Percentiles rank a stretch among this genome's conserved stretches.
Evolutionary conservation across 305 asterid genomes (phyloP).

Genomic region (Withania somnifera): DNA sequence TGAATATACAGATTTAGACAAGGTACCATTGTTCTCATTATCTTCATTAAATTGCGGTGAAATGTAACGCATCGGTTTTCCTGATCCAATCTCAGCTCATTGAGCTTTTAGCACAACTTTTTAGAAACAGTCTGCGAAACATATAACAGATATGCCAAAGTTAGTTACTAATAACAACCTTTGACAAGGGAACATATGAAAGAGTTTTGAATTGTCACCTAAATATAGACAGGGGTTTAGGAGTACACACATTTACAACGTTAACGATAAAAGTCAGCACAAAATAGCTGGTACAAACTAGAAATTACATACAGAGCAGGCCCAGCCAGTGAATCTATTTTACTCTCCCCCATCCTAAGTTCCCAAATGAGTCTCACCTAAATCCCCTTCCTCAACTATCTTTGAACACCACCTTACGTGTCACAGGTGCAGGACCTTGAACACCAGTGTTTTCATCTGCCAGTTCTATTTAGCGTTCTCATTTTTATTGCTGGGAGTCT

Average conservation of each 20-base stretch:
- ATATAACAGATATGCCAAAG: neutral
- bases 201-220: neutral
- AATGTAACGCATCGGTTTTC: neutral
- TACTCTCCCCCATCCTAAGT: slow-evolving; percentile 6
- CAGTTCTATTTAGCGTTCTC: slow-evolving; percentile 5
- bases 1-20: neutral
- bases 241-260: neutral
- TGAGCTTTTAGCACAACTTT: neutral
- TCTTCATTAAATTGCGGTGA: neutral
- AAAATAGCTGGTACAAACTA: neutral
- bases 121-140: neutral
- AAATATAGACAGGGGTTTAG: neutral
- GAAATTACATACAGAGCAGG: neutral
- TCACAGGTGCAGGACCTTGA: neutral
- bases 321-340: neutral
- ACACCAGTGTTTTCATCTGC: slow-evolving; percentile 10
- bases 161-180: neutral
- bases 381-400: neutral
- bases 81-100: neutral
- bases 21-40: neutral
- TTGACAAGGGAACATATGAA: neutral
- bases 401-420: neutral
- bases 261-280: neutral
- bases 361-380: neutral
- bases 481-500: neutral